Conservation (phyloP, 495 filamentous ascomycete genomes). For the Aspergillus carlsbadensis region DNA sequence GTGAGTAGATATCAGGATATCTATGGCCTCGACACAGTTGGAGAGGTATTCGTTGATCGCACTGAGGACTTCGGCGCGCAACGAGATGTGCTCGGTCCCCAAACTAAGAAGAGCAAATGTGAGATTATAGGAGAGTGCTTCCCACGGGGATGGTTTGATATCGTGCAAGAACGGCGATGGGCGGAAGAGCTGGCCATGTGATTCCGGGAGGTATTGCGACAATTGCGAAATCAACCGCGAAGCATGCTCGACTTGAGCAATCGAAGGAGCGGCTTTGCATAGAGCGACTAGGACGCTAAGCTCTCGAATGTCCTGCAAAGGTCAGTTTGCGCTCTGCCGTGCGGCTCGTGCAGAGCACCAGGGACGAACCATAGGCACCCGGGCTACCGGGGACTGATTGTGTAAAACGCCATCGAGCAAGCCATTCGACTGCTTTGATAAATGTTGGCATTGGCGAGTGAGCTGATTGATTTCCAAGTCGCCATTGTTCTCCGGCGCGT, state of each 20-base stretch:
- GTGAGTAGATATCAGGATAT: constrained; percentile 32
- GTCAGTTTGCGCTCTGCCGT: constrained; percentile 22
- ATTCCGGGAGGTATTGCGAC: constrained; percentile 78
- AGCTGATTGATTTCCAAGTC: constrained; percentile 65
- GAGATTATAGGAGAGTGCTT: constrained; percentile 75
- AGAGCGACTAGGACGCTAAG: constrained; percentile 86
- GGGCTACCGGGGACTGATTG: constrained; percentile 41
- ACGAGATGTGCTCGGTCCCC: constrained; percentile 62
- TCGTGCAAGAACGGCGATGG: constrained; percentile 78
- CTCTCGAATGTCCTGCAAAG: constrained; percentile 65
- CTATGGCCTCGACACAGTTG: constrained; percentile 57
- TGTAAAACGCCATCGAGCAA: constrained; percentile 37
- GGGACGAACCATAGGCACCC: constrained; percentile 54
- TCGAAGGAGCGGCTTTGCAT: constrained; percentile 76
- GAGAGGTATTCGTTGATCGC: constrained; percentile 67
- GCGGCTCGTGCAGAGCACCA: too few species aligned
- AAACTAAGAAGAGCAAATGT: constrained; percentile 76
- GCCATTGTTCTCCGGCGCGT: constrained; percentile 54
- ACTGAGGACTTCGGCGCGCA: constrained; percentile 60
- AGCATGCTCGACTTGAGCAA: constrained; percentile 66
- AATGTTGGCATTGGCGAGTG: constrained; percentile 50
- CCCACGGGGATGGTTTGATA: constrained; percentile 87
- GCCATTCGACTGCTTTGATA: constrained; percentile 30
- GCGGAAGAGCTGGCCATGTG: constrained; percentile 71
- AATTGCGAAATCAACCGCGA: constrained; percentile 71